Conservation (phyloP, 106 monocot genomes). For the Vanilla planifolia region DNA sequence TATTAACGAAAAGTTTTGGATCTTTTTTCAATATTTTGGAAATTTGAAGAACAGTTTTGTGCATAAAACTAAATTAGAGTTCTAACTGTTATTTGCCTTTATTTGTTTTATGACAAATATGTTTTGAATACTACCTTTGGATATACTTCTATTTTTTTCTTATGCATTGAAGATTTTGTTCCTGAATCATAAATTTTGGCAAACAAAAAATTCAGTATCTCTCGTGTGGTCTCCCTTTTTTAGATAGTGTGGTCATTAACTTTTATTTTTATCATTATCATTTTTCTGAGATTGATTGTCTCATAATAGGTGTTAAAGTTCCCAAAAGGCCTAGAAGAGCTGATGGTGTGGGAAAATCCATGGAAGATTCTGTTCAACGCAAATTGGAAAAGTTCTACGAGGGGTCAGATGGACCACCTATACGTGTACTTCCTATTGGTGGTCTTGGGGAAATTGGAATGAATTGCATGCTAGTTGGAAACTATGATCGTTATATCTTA, state of each 20-base stretch:
- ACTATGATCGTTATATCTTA: conserved; percentile 91
- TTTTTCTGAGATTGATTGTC: background rate
- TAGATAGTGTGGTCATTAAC: conserved; percentile 4
- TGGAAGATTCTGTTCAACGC: conserved; percentile 96
- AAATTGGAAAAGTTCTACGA: conserved; percentile 98
- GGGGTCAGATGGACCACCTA: conserved; percentile 86
- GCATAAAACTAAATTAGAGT: too few relatives aligned
- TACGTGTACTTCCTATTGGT: conserved; percentile 94
- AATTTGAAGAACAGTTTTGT: too few relatives aligned
- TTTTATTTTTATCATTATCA: background rate
- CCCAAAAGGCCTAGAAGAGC: conserved; percentile 48
- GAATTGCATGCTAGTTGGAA: conserved; percentile 99
- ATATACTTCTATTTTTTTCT: too few relatives aligned
- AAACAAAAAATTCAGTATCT: too few relatives aligned
- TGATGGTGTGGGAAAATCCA: conserved; percentile 72
- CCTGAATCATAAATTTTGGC: too few relatives aligned
- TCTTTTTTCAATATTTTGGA: too few relatives aligned
- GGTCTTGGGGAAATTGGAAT: conserved; percentile 98
- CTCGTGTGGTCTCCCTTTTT: too few relatives aligned
- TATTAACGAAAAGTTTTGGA: too few relatives aligned
- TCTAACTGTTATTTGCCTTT: too few relatives aligned
- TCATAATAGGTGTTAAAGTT: conserved; percentile 37
- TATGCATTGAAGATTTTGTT: too few relatives aligned
- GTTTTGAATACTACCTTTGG: too few relatives aligned
- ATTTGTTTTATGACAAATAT: too few relatives aligned